Base-by-base conservation (phyloP, 768 basidiomycete genomes). In the Calocybe gangraenosa region DNA sequence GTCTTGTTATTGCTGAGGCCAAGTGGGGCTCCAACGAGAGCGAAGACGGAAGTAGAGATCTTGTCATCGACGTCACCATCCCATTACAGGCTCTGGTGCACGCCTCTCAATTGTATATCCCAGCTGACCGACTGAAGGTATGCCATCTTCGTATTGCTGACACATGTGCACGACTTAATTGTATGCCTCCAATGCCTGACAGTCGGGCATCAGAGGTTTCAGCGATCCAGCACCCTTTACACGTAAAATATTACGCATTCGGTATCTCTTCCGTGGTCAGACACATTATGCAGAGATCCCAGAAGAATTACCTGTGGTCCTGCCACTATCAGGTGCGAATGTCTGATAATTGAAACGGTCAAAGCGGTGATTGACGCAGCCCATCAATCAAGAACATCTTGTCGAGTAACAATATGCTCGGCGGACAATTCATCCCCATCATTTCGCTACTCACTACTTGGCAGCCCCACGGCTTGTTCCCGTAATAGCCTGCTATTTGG, bases 121-220 rank as follows among this genome's bases (percentile, higher is more conserved):
- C 91, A 33, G 80, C 81, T 41, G 82, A 81, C 37, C 71, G 83
- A 55, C 71, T 79, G 37, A 95, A 94, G 76, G 87, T 89, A 56
- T 53, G 69, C 58, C 6, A 31, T 14, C 23, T 23, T 36, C 28
- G 17, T 48, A 18, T 41, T 42, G 28, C 41, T 42, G 40, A 52
- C 6, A 28, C 44, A 38, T 34, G 30, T 28, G 33, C 35, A 10
- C 47, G 30, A 25, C 28, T 35, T 35, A 21, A 41, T 19, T 3
- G 6, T 19, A 41, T 19, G 22, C 23, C 9, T 45, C 32, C 21
- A 44, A 47, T 53, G 23, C 51, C 46, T 28, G 42, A 30, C 53
- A 87, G 87, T 69, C 81, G 47, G 76, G 80, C 20, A 70, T 95
- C 32, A 82, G 89, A 57, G 92, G 92, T n/a, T 92, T 96, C 69